Conservation (phyloP, 768 basidiomycete genomes). For the Kwoniella botswanensis region DNA sequence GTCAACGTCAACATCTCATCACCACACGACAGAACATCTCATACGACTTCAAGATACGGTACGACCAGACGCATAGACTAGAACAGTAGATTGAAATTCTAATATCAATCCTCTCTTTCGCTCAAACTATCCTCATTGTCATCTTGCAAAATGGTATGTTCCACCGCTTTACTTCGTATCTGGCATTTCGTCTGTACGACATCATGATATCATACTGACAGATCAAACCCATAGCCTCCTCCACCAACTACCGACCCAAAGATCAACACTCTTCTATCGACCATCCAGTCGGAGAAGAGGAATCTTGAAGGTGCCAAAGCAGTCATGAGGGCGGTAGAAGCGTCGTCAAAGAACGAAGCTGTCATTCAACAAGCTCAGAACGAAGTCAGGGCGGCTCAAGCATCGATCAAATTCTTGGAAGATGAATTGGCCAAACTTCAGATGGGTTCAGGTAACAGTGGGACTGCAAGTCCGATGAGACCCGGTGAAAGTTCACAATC, state of each 20-base stretch:
- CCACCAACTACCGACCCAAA: conserved; percentile 52
- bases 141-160: neutral
- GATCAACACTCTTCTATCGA: conserved; percentile 53
- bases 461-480: conserved; percentile 27
- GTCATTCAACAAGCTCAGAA: conserved; percentile 59
- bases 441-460: conserved; percentile 30
- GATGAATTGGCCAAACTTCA: conserved; percentile 56
- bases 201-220: neutral
- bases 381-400: conserved; percentile 56
- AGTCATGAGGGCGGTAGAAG: conserved; percentile 55
- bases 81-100: neutral
- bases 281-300: conserved; percentile 52
- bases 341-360: conserved; percentile 56
- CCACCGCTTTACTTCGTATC: neutral
- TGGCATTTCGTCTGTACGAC: neutral
- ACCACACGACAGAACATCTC: neutral
- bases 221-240: conserved; percentile 1
- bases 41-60: neutral
- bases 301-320: conserved; percentile 57
- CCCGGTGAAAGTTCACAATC: conserved; percentile 14
- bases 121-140: neutral
- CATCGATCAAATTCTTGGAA: conserved; percentile 56
- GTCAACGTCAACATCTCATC: neutral
- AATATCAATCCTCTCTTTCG: neutral
- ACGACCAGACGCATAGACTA: no score